phyloP scores from a whole-genome alignment of 1,139 yeast genomes.

The Sugiyamaella paludigena region DNA sequence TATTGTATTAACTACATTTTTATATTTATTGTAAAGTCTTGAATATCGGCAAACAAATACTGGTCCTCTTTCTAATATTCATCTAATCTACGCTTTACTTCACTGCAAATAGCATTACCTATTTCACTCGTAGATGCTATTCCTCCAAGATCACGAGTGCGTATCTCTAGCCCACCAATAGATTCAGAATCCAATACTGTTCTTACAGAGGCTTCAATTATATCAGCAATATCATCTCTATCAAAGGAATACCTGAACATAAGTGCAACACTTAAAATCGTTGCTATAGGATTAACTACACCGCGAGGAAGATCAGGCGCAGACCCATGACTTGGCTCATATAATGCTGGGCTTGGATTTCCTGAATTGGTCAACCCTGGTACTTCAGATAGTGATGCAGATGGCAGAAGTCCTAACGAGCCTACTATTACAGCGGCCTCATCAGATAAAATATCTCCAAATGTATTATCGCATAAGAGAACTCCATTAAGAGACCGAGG shows the following conservation, averaged over 20 bases:
- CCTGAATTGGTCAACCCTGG: constrained; percentile 67
- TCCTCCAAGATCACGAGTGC: constrained; percentile 81
- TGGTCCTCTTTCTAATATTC: no score
- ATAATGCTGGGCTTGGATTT: constrained; percentile 55
- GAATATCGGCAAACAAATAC: no score
- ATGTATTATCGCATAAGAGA: constrained; percentile 78
- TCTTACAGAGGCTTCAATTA: constrained; percentile 71
- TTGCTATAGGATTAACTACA: constrained; percentile 83
- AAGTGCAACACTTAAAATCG: constrained; percentile 80
- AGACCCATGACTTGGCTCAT: constrained; percentile 93
- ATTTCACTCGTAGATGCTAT: constrained; percentile 66
- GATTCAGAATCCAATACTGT: constrained; percentile 56
- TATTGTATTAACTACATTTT: no score
- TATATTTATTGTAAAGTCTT: no score
- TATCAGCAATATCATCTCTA: constrained; percentile 46
- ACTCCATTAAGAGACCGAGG: constrained; percentile 81
- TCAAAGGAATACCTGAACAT: constrained; percentile 78
- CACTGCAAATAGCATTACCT: constrained; percentile 73
- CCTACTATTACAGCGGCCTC: constrained; percentile 90
- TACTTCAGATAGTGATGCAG: constrained; percentile 80
- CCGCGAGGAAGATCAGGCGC: constrained; percentile 83
- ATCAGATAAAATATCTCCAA: constrained; percentile 85
- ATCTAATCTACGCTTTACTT: constrained; percentile 52
- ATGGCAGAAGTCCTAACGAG: constrained; percentile 77
- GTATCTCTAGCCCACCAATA: constrained; percentile 49